phyloP scores from a whole-genome alignment of 2,329 filamentous ascomycete genomes.

The Epichloe hybrida region DNA sequence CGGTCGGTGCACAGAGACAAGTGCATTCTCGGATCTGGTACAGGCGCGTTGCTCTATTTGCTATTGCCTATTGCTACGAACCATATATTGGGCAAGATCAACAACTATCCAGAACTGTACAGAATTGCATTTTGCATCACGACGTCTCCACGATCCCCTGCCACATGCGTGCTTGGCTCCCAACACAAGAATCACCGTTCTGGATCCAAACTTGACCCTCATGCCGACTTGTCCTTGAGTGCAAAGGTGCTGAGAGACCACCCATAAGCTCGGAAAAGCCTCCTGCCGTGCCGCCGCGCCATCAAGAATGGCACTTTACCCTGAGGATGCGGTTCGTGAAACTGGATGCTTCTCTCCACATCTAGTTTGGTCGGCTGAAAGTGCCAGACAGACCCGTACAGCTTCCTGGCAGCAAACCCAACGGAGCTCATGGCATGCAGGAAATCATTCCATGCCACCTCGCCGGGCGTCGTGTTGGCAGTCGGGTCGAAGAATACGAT shows the following conservation, averaged over 20 bases:
- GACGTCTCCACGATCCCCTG: too few species aligned
- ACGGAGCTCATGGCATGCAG: slow-evolving; percentile 35
- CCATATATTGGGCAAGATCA: too few species aligned
- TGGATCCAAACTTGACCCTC: too few species aligned
- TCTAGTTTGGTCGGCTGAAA: slow-evolving; percentile 32
- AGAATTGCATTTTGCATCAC: too few species aligned
- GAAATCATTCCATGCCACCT: slow-evolving; percentile 40
- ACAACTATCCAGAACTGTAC: too few species aligned
- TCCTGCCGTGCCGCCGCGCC: slow-evolving; percentile 33
- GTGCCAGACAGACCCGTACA: slow-evolving; percentile 49
- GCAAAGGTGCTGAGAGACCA: slow-evolving; percentile 35
- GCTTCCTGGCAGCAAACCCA: slow-evolving; percentile 40
- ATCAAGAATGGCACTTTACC: slow-evolving; percentile 34
- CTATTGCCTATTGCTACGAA: too few species aligned
- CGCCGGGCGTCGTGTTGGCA: slow-evolving; percentile 26
- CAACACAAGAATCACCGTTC: too few species aligned
- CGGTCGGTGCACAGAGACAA: too few species aligned
- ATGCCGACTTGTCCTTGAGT: slow-evolving; percentile 1
- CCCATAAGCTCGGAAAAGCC: slow-evolving; percentile 36
- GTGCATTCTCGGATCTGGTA: too few species aligned
- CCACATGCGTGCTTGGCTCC: too few species aligned
- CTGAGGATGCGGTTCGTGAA: slow-evolving; percentile 46
- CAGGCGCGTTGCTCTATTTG: too few species aligned
- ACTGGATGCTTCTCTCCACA: slow-evolving; percentile 37
- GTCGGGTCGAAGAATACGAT: slow-evolving; percentile 28